A percentile compares a stretch with the other conserved stretches of the same genome.
Conservation (phyloP, 2,329 filamentous ascomycete genomes). For the Pseudocercospora vitis region DNA sequence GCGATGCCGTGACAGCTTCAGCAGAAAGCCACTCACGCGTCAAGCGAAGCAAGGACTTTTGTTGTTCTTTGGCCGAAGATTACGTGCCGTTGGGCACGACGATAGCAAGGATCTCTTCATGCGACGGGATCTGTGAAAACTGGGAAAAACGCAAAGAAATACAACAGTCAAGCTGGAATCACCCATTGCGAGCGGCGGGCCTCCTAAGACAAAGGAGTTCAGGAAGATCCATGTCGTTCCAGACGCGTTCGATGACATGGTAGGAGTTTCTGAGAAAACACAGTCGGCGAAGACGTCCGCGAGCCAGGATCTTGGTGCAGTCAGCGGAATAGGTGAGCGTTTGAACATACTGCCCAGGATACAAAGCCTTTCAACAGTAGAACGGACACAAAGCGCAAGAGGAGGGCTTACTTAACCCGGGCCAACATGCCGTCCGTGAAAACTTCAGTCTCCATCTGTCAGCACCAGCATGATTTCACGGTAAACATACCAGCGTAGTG, state of each 20-base stretch:
- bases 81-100: slow-evolving; percentile 64
- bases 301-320: slow-evolving; percentile 54
- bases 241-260: slow-evolving; percentile 55
- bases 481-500: no score
- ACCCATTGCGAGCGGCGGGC: slow-evolving; percentile 47
- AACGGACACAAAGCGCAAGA: no score
- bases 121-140: slow-evolving; percentile 56
- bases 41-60: slow-evolving; percentile 61
- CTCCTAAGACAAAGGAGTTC: slow-evolving; percentile 44
- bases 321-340: slow-evolving; percentile 57
- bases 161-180: slow-evolving; percentile 50
- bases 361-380: no score
- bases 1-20: slow-evolving; percentile 51
- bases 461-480: no score
- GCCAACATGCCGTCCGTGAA: no score
- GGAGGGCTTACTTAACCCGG: no score
- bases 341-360: no score
- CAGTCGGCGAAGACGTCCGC: slow-evolving; percentile 47
- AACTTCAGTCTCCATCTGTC: no score
- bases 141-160: slow-evolving; percentile 57
- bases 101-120: slow-evolving; percentile 58
- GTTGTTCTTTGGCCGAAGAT: slow-evolving; percentile 63
- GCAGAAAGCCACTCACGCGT: slow-evolving; percentile 44
- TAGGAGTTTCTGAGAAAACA: slow-evolving; percentile 50
- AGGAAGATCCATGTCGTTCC: slow-evolving; percentile 58